Conservation (phyloP, 2,329 filamentous ascomycete genomes). For the Sporothrix pallida region DNA sequence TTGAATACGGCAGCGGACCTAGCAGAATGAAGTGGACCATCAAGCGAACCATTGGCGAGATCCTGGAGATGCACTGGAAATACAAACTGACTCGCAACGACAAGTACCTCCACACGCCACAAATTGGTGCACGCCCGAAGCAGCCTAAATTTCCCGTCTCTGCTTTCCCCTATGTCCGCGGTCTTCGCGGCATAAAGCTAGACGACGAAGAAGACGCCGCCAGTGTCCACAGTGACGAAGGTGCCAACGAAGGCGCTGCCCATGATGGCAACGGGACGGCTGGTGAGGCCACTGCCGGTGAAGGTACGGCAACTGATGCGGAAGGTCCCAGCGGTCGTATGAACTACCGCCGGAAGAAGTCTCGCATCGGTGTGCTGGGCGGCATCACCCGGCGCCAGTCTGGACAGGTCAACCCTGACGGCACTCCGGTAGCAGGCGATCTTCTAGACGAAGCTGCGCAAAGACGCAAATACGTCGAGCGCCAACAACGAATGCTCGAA, state of each 20-base stretch:
- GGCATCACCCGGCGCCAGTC: conserved; percentile 61
- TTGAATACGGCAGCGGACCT: conserved; percentile 94
- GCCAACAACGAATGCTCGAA: conserved; percentile 84
- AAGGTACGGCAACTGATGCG: conserved; percentile 71
- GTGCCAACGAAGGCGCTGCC: conserved; percentile 44
- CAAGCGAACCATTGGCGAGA: conserved; percentile 83
- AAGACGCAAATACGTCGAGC: conserved; percentile 73
- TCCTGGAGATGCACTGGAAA: conserved; percentile 88
- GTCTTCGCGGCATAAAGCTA: conserved; percentile 76
- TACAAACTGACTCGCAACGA: conserved; percentile 91
- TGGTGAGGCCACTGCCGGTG: conserved; percentile 60
- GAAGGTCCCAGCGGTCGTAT: conserved; percentile 56
- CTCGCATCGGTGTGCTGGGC: conserved; percentile 58
- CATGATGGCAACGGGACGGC: conserved; percentile 46
- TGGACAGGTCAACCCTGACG: conserved; percentile 54
- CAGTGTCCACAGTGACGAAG: conserved; percentile 49
- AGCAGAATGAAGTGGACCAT: conserved; percentile 98
- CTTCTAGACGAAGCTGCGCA: conserved; percentile 62
- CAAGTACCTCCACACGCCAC: conserved; percentile 74
- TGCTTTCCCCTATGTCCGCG: conserved; percentile 87
- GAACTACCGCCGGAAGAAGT: conserved; percentile 51
- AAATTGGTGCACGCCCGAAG: conserved; percentile 71
- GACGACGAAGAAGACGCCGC: conserved; percentile 72
- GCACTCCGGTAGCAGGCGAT: conserved; percentile 49
- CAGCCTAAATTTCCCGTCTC: conserved; percentile 89